phyloP scores from a whole-genome alignment of 768 basidiomycete species.

The Termitomyces sp. region DNA sequence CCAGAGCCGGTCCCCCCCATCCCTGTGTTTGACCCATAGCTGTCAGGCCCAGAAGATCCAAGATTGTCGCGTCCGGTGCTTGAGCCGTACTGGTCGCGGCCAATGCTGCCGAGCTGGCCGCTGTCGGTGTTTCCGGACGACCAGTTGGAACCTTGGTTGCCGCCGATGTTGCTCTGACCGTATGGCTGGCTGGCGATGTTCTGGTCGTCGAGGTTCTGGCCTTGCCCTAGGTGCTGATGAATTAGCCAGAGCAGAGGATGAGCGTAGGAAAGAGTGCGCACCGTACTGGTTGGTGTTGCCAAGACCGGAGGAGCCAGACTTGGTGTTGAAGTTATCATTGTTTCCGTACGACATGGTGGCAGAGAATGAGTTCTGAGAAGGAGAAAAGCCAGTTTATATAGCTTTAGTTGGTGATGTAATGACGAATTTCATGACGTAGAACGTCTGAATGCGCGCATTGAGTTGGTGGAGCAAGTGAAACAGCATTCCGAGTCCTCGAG shows the following conservation, averaged over 20 bases:
- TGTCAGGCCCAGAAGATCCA: slow-evolving; percentile 16
- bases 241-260: background rate
- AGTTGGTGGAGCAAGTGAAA: slow-evolving; percentile 8
- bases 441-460: background rate
- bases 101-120: slow-evolving; percentile 2
- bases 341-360: slow-evolving; percentile 19
- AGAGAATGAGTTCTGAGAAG: background rate
- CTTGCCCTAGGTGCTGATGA: slow-evolving; percentile 2
- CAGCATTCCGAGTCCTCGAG: background rate
- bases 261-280: background rate
- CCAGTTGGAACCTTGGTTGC: slow-evolving; percentile 3
- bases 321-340: slow-evolving; percentile 9
- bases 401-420: background rate
- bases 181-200: background rate
- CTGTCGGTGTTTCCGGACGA: slow-evolving; percentile 3
- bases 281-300: slow-evolving; percentile 8
- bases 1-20: slow-evolving; percentile 11
- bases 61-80: slow-evolving; percentile 5
- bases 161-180: slow-evolving; percentile 1
- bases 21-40: slow-evolving; percentile 9
- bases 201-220: slow-evolving; percentile 2
- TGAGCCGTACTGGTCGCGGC: slow-evolving; percentile 7
- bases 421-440: slow-evolving; percentile 14
- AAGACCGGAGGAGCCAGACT: slow-evolving; percentile 10
- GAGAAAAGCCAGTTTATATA: slow-evolving; percentile 11